phyloP scores from a whole-genome alignment of 176 grass and related monocot species.

The Aegilops tauschii region DNA sequence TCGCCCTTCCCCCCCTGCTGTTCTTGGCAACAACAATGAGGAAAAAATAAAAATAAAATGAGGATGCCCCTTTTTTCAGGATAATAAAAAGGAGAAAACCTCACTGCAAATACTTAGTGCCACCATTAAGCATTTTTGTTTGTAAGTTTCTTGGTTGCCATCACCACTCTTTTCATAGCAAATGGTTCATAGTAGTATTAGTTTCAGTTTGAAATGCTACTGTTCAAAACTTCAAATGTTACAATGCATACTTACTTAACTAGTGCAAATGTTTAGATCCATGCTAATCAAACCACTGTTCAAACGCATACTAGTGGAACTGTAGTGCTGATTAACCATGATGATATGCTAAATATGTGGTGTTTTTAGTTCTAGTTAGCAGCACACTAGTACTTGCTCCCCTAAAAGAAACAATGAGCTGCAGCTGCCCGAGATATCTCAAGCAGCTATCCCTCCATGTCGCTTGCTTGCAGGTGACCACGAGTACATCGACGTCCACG shows the following conservation, averaged over 20 bases:
- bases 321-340: not conserved
- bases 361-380: not conserved
- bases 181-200: not conserved
- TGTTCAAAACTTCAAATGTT: not conserved
- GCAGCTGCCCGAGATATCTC: not conserved
- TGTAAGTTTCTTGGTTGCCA: not conserved
- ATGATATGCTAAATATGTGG: not conserved
- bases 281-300: no score
- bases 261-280: not conserved
- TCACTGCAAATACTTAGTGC: not conserved
- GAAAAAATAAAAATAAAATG: no score
- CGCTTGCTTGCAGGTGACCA: conserved; percentile 46
- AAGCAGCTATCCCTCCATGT: not conserved
- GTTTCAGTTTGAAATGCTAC: no score
- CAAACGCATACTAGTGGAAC: not conserved
- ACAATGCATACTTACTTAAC: no score
- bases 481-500: conserved; percentile 63
- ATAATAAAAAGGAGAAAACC: not conserved
- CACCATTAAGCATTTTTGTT: not conserved
- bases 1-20: not conserved
- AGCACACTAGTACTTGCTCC: not conserved
- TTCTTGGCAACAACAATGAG: not conserved
- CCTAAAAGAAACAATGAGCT: not conserved
- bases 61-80: not conserved
- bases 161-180: not conserved